These are phyloP conservation scores for Ascochyta viciae-villosae DNA, from an alignment of 2,329 filamentous ascomycete genomes.

Conservation along the genomic window DNA sequence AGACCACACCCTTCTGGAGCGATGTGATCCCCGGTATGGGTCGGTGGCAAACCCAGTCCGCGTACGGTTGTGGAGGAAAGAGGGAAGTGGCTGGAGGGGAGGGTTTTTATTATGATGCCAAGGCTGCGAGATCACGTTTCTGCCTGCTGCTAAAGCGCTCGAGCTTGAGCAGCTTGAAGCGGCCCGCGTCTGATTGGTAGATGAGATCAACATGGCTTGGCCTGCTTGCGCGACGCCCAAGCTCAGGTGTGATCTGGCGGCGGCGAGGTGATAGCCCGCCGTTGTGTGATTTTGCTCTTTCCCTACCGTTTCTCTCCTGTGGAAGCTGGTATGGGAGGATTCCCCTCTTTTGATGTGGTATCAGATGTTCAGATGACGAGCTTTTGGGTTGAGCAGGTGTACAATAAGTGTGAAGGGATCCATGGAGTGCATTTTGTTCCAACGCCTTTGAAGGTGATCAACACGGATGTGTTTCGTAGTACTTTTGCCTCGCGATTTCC, in stretches of 20 bases:
- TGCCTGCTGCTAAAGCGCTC: neutral
- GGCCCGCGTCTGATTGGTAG: neutral
- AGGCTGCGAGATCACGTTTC: neutral
- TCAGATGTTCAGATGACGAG: too few relatives aligned
- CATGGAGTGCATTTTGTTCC: too few relatives aligned
- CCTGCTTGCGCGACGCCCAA: neutral
- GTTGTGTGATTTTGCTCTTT: neutral
- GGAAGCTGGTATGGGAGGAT: too few relatives aligned
- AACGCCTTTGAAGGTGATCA: too few relatives aligned
- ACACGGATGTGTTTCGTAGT: too few relatives aligned
- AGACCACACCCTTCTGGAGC: neutral
- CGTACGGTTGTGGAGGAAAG: neutral
- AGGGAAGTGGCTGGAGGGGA: neutral
- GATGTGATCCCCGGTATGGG: neutral
- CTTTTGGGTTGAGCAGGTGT: too few relatives aligned
- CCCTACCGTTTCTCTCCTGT: too few relatives aligned
- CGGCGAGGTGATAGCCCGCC: neutral
- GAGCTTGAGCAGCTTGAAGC: neutral
- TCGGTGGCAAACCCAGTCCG: neutral
- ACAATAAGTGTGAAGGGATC: too few relatives aligned
- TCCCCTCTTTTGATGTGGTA: too few relatives aligned
- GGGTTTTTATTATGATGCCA: neutral
- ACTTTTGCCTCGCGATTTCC: too few relatives aligned
- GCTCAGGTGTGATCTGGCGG: neutral
- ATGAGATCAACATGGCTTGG: neutral